phyloP scores from a whole-genome alignment of 306 rosid species.

The Trifolium repens region DNA sequence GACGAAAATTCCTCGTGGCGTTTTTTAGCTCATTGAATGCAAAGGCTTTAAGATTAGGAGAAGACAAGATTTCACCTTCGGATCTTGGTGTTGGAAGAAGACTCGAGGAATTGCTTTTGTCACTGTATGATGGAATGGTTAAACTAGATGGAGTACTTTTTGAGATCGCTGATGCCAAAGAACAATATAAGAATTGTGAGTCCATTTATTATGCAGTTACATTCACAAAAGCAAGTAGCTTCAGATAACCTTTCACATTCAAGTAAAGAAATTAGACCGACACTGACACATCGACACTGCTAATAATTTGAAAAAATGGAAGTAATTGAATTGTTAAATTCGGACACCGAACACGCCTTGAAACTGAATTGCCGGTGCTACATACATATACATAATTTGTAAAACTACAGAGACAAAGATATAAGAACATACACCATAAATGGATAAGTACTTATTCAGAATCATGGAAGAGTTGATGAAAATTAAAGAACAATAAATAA shows the following conservation, averaged over 20 bases:
- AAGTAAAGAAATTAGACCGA: not conserved
- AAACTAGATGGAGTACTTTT: constrained; percentile 55
- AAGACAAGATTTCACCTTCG: constrained; percentile 88
- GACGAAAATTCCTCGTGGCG: constrained; percentile 83
- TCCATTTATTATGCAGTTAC: not conserved
- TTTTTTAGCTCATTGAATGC: constrained; percentile 78
- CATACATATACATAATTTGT: no score
- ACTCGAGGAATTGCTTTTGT: constrained; percentile 55
- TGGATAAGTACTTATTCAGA: not conserved
- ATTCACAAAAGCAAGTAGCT: not conserved
- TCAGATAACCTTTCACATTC: constrained; percentile 13
- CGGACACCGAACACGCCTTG: no score
- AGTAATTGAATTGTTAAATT: no score
- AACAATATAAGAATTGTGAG: constrained; percentile 31
- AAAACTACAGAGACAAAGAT: no score
- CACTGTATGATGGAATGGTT: constrained; percentile 59
- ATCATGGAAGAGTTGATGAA: not conserved
- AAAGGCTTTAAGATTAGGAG: constrained; percentile 77
- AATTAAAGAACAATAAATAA: constrained; percentile 7
- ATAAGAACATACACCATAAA: not conserved
- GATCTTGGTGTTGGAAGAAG: constrained; percentile 84
- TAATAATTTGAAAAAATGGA: no score
- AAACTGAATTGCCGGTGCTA: no score
- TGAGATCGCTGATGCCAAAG: constrained; percentile 54
- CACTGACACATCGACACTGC: no score